A percentile compares a stretch with the other conserved stretches of the same genome.
These are phyloP conservation scores for Litsea cubeba DNA, from an alignment of 164 flowering plant species.

Conservation along the genomic window DNA sequence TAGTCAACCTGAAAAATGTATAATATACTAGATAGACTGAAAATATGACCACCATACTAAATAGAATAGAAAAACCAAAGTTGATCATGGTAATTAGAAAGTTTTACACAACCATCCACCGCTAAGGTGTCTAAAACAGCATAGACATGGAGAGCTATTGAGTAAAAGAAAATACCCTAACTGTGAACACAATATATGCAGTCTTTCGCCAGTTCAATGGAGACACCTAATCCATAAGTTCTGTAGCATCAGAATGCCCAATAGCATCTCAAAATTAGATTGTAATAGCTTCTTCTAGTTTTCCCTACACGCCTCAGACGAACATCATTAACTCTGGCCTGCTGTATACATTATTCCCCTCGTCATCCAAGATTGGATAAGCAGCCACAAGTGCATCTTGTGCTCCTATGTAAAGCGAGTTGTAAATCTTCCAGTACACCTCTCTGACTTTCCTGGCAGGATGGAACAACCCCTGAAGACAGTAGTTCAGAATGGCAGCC, in stretches of 20 bases:
- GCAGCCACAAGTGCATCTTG: conserved; percentile 95
- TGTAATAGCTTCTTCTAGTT: not conserved
- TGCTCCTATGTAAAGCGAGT: conserved; percentile 85
- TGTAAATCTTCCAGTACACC: conserved; percentile 97
- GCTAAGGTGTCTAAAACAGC: too few relatives aligned
- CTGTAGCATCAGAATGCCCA: not conserved
- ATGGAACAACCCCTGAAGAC: conserved; percentile 90
- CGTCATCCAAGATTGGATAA: conserved; percentile 80
- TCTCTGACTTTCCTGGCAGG: conserved; percentile 97
- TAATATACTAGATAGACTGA: too few relatives aligned
- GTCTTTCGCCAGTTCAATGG: not conserved
- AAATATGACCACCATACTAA: too few relatives aligned
- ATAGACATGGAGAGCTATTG: too few relatives aligned
- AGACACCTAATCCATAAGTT: not conserved
- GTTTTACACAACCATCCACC: too few relatives aligned
- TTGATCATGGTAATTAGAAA: too few relatives aligned
- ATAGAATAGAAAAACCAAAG: too few relatives aligned
- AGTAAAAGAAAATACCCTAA: too few relatives aligned
- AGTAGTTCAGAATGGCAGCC: conserved; percentile 82
- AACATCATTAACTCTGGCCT: conserved; percentile 88
- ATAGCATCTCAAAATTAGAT: not conserved
- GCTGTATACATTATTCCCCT: conserved; percentile 58
- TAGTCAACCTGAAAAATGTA: too few relatives aligned
- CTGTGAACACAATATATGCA: not conserved
- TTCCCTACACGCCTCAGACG: conserved; percentile 20